Evolutionary conservation across 2,329 filamentous ascomycete species (phyloP).

Genomic region (Cercospora zeae-maydis): DNA sequence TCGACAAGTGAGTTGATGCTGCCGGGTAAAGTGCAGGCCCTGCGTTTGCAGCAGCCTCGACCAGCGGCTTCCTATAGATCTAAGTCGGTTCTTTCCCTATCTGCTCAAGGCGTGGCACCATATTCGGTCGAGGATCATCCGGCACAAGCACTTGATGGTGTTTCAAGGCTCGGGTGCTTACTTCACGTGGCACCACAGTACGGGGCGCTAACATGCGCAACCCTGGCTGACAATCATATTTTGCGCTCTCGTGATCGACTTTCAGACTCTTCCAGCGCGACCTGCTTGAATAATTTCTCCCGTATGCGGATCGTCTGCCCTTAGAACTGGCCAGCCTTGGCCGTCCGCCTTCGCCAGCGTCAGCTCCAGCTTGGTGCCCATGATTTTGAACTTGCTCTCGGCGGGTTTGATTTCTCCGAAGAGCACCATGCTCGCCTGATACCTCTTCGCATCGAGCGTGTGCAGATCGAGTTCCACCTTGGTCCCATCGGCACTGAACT

Average conservation of each 20-base stretch:
- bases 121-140: not conserved
- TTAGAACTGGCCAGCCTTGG: conserved; percentile 77
- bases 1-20: not conserved
- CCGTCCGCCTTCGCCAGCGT: conserved; percentile 69
- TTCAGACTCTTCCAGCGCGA: conserved; percentile 59
- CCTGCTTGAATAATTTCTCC: conserved; percentile 89
- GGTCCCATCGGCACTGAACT: conserved; percentile 56
- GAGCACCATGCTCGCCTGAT: conserved; percentile 67
- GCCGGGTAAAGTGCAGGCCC: not conserved
- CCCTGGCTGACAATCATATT: not conserved
- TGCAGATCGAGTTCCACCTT: conserved; percentile 73
- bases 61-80: not conserved
- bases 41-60: not conserved
- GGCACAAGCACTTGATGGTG: not conserved
- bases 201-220: not conserved
- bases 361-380: conserved; percentile 87
- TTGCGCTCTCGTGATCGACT: not conserved
- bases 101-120: not conserved
- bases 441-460: conserved; percentile 84
- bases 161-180: not conserved
- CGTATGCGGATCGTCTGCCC: conserved; percentile 68
- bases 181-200: not conserved
- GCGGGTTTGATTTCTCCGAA: conserved; percentile 73
- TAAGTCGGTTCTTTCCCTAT: not conserved
- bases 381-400: conserved; percentile 72